Evolutionary conservation across 306 rosid genomes (phyloP), one percentile per base, ranked within the genome.

Genomic region (barrel medic (Medicago truncatula)): DNA sequence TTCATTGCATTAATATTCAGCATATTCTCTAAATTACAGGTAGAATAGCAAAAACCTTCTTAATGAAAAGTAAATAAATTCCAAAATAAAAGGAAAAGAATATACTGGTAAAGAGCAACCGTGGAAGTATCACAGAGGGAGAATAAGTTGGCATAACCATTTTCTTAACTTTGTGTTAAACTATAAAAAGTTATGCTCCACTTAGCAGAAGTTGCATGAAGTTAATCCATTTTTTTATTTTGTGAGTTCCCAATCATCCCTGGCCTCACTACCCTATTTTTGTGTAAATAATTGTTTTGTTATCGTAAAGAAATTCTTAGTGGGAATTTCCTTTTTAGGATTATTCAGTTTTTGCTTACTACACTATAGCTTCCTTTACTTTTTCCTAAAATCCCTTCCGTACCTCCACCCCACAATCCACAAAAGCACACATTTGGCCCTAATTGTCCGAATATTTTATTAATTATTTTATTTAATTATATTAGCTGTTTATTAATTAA

Each of bases 301-400:
- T 83, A 79, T 34, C 38, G 86, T 77, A 83, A 84, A 89, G 85
- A 90, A 85, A 80, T 87, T 86, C 76, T 77, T 85, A 87, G 96
- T 93, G 96, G 98, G 98, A 88, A 92, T 92, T 88, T 88, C 88
- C 92, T 83, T 89, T 89, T 90, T 79, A 82, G 81, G 60, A 78
- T 87, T 88, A 80, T 85, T 80, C 44, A 53, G 61, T 81, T 70
- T 69, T 52, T 70, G 12, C 44, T 77, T 20, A 38, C 53, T 39
- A 75, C 31, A 21, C 25, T 60, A 50, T 60, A 50, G 57, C 4
- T 50, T 50, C 57, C 7, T 50, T 50, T 50, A 3, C 57, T 7
- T 50, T 49, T 50, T n/a, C 18, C 17, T 7, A 50, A 50, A 50
- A 50, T 67, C 72, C 23, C 4, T 12, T 59, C 59, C 75, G 73